Evolutionary conservation across 2,329 filamentous ascomycete genomes (phyloP), one percentile per base, ranked within the genome.

Genomic region (Exophiala aquamarina): DNA sequence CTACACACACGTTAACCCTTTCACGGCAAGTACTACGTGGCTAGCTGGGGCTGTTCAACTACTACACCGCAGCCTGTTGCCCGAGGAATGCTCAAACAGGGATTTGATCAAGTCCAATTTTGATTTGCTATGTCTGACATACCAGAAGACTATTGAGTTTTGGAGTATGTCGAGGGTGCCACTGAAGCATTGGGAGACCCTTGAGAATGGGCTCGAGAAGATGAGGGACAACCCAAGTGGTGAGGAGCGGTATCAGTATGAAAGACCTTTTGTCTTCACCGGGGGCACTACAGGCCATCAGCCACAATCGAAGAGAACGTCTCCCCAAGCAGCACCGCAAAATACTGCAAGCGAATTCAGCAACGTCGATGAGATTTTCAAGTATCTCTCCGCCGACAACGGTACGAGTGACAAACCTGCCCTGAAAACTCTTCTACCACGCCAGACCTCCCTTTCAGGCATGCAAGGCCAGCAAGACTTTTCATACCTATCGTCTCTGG

Each of bases 11-110:
- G 59, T 66, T 19, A 66, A 66, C 41, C 63, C 64, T 2, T 66
- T 66, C 39, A 52, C 65, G 15, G 49, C 54, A 11, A 66, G 58
- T 52, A 65, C 63, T 2, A 57, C 65, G 3, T 67, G 65, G 65
- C 59, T 67, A 6, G 62, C 61, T 0, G 58, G 61, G 1, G 63
- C 63, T 0, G 59, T 61, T 2, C 63, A 66, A 41, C 46, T 64
- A 4, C 47, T 61, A 14, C 53, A 50, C 10, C 58, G 57, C 34
- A 41, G 42, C 10, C 33, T 41, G 18, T 15, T 3, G 11, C 23
- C 18, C 20, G 9, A 8, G 2, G 20, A 38, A 4, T 8, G 11
- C 8, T 13, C 33, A 11, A 32, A 44, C 17, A 36, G 23, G 21
- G 41, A 10, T 8, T 13, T 38, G 11, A 20, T 29, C 7, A 35